Conservation (phyloP, 768 basidiomycete genomes). For the Tulasnella sp. region DNA sequence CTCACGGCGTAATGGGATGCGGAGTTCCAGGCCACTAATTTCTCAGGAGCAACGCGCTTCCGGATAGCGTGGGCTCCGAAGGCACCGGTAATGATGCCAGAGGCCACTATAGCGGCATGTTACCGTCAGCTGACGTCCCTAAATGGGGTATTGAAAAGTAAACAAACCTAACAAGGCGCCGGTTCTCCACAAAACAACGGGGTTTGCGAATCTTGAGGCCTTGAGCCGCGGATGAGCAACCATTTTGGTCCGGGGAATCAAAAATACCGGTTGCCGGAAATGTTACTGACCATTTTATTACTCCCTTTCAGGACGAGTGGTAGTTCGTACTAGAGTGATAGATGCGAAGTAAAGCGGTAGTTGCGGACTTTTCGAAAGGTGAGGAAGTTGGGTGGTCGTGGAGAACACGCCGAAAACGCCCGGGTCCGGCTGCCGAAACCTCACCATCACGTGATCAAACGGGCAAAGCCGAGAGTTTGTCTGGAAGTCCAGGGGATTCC, state of each 20-base stretch:
- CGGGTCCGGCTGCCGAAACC: neutral
- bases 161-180: constrained; percentile 24
- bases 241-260: neutral
- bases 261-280: neutral
- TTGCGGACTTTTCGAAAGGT: neutral
- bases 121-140: neutral
- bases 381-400: neutral
- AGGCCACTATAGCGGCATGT: constrained; percentile 35
- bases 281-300: neutral
- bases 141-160: neutral
- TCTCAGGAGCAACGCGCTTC: constrained; percentile 49
- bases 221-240: neutral
- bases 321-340: neutral
- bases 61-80: constrained; percentile 66
- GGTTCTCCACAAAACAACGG: constrained; percentile 26
- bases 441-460: neutral
- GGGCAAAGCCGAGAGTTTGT: too few species aligned
- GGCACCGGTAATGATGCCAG: constrained; percentile 58
- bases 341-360: too few species aligned
- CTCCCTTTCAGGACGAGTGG: neutral
- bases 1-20: constrained; percentile 60
- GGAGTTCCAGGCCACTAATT: constrained; percentile 56
- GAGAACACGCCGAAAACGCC: neutral
- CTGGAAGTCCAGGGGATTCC: too few species aligned
- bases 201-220: constrained; percentile 22